Evolutionary conservation across 805 yeast genomes (phyloP).

Genomic region (Suhomyces sp.): DNA sequence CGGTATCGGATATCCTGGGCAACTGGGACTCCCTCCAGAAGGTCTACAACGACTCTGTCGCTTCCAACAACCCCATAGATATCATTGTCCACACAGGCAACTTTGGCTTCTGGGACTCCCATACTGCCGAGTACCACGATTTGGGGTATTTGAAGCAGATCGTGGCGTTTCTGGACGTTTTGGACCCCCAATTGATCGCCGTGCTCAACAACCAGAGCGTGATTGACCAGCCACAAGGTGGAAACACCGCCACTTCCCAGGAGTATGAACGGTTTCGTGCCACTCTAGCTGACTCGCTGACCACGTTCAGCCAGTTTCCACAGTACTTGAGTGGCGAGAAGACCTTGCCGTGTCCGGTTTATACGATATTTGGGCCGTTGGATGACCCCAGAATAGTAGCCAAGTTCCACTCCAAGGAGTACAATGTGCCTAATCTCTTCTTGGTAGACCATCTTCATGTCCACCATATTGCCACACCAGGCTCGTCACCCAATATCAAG

Average conservation of each 20-base stretch:
- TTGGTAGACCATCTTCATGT: constrained; percentile 59
- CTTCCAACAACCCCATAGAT: constrained; percentile 13
- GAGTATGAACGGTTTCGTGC: constrained; percentile 5
- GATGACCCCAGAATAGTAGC: constrained; percentile 70
- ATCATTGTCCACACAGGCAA: constrained; percentile 20
- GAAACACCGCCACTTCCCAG: not conserved
- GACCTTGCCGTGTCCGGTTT: constrained; percentile 57
- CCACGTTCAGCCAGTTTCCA: constrained; percentile 17
- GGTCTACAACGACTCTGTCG: constrained; percentile 11
- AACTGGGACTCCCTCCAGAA: constrained; percentile 17
- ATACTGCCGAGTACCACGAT: constrained; percentile 54
- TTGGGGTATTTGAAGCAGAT: constrained; percentile 56
- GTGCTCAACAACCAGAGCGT: constrained; percentile 45
- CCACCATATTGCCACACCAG: constrained; percentile 39
- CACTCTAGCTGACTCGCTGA: constrained; percentile 5
- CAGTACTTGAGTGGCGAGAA: constrained; percentile 33
- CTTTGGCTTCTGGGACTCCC: constrained; percentile 62
- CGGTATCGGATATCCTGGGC: constrained; percentile 31
- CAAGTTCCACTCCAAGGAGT: constrained; percentile 54
- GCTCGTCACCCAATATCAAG: constrained; percentile 44
- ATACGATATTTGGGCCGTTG: constrained; percentile 72
- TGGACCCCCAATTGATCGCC: constrained; percentile 47
- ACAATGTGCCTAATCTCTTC: constrained; percentile 53
- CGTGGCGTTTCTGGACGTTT: constrained; percentile 61
- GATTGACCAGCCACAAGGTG: constrained; percentile 1